Evolutionary conservation across 2,329 filamentous ascomycete genomes (phyloP), one percentile per base, ranked within the genome.

Genomic region (Macrophomina phaseolina): DNA sequence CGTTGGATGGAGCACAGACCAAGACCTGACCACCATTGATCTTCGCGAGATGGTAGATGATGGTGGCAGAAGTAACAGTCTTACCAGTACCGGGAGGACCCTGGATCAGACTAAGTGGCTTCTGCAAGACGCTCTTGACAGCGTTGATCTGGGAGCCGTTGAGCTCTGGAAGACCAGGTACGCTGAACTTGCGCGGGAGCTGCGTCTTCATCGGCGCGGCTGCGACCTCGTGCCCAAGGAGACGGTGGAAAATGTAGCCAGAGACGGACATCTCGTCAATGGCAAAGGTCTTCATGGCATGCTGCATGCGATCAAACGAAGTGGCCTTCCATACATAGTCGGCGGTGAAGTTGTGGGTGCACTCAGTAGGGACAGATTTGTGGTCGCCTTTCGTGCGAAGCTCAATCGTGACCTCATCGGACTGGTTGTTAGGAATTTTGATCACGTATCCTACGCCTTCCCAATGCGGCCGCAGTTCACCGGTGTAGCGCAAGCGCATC

Each of bases 271-370:
- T 92, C 79, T 99, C 95, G 73, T 99, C 94, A 52, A 98, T 89
- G 5, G 95, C 95, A 77, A 99, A 99, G 0, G 93, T 98, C 85
- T 97, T 98, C 94, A 99, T 98, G 65, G 95, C 96, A 71, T 94
- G 89, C 79, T 99, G 95, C 95, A 99, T 99, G 70, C 95, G 94
- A 76, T 99, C 95, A 77, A 99, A 99, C 0, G 94, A 98, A 0
- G 96, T 99, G 14, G 96, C 95, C 78, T 99, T 99, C 95, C 95
- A 99, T 66, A 99, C 95, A 75, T 99, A 99, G 78, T 99, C 95
- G 71, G 94, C 95, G 16, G 93, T 97, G 81, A 99, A 99, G 79
- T 97, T 97, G 81, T 97, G 93, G 0, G 94, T 97, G 79, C 94
- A 95, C 74, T 99, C 94, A 0, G 93, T 97, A 0, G 95, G 95